Evolutionary conservation across 1,284 basidiomycete species (phyloP), one percentile per base, ranked within the genome.

Genomic region (Pseudozyma pruni): DNA sequence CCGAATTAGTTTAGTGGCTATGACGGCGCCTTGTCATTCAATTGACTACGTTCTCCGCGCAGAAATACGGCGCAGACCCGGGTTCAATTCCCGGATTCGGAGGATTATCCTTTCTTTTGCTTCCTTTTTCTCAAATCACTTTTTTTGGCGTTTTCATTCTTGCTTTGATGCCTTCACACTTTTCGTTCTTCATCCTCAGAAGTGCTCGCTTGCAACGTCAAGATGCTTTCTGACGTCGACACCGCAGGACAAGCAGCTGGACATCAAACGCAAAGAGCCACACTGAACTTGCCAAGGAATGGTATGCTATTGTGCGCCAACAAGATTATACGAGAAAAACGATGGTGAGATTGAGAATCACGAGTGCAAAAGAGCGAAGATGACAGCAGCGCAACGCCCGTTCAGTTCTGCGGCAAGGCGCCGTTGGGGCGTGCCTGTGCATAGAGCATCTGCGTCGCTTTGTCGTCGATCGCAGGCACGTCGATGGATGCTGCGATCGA

Each of bases 1-100:
- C 68, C 68, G 68, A 72, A 72, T 72, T 72, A 72, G 69, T 72
- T 72, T 72, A 72, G 69, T 72, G 69, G 69, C 69, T 72, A 72
- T 72, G 69, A 72, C 69, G 69, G 69, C 69, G 63, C 69, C 69
- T 72, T 72, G 69, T 72, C 69, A 72, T 47, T 34, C 13, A 37
- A 22, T 49, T 67, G 48, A 48, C 53, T 20, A 44, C 45, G 17
- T 47, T 63, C 55, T 59, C 56, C 53, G 61, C 53, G 57, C 46
- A 50, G 41, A 51, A 47, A 37, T 44, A 34, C 69, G 69, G 69
- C 69, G 69, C 69, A 72, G 69, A 72, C 69, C 69, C 69, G 69
- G 69, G 69, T 72, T 72, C 69, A 72, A 72, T 72, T 72, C 69
- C 69, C 69, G 69, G 69, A 72, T 71, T 71, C 53, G 68, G 68